phyloP scores from a whole-genome alignment of 495 filamentous ascomycete species.

The Aspergillus ostianus region DNA sequence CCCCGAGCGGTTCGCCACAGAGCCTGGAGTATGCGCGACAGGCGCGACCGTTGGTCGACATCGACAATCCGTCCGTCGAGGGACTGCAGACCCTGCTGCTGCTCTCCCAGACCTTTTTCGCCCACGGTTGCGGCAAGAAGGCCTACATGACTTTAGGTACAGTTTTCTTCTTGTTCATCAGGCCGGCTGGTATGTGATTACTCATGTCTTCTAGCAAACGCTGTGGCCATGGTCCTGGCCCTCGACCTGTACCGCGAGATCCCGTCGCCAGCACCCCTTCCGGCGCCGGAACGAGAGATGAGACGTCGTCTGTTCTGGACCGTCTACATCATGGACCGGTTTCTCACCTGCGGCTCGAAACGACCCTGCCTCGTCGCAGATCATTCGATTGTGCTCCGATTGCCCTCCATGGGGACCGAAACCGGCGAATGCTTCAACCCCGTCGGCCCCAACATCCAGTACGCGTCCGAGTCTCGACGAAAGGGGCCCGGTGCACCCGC shows the following conservation, averaged over 20 bases:
- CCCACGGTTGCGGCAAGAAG: constrained; percentile 76
- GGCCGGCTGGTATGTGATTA: not conserved
- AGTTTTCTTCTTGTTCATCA: constrained; percentile 14
- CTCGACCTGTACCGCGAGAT: constrained; percentile 73
- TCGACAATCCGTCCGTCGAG: constrained; percentile 76
- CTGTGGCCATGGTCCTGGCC: constrained; percentile 76
- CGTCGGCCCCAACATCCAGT: constrained; percentile 67
- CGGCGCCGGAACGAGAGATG: constrained; percentile 66
- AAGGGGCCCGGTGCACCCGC: constrained; percentile 67
- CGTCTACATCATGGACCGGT: constrained; percentile 79
- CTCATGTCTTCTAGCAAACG: constrained; percentile 53
- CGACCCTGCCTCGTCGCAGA: constrained; percentile 74
- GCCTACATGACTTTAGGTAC: constrained; percentile 81
- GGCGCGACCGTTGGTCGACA: constrained; percentile 66
- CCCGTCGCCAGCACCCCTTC: constrained; percentile 53
- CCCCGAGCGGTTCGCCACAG: constrained; percentile 13
- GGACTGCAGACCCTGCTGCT: constrained; percentile 71
- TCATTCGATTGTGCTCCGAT: constrained; percentile 66
- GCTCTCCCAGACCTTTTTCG: constrained; percentile 72
- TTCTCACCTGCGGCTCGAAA: constrained; percentile 73
- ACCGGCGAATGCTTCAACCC: constrained; percentile 70
- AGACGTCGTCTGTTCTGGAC: constrained; percentile 78
- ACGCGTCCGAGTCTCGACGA: constrained; percentile 59
- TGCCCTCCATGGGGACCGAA: constrained; percentile 60
- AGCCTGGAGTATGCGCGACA: constrained; percentile 68